Percentiles rank a stretch among this genome's conserved stretches.
Conservation (phyloP, 192 early-diverging fungal genomes). For the Backusella circina region DNA sequence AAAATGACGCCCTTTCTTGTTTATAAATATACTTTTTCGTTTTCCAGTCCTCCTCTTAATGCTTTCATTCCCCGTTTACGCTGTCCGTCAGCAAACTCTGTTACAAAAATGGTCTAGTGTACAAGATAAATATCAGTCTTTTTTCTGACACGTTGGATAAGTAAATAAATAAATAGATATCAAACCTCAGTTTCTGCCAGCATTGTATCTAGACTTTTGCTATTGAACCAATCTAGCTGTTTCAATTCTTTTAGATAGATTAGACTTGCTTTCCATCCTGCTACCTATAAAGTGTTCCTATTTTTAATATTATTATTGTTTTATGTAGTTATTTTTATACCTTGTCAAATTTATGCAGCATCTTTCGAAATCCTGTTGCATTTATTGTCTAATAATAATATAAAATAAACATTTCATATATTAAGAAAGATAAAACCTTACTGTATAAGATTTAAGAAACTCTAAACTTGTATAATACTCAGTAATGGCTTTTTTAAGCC, state of each 20-base stretch:
- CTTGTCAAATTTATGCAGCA: constrained; percentile 76
- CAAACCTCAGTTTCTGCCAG: constrained; percentile 57
- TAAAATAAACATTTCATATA: not conserved
- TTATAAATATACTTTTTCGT: constrained; percentile 14
- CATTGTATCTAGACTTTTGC: constrained; percentile 50
- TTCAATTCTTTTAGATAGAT: constrained; percentile 43
- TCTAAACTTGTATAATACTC: constrained; percentile 73
- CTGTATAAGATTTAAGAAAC: constrained; percentile 66
- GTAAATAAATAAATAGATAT: not conserved
- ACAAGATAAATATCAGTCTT: not conserved
- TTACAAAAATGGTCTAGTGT: constrained; percentile 51
- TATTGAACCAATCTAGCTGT: constrained; percentile 55
- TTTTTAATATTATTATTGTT: not conserved
- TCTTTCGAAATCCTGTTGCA: constrained; percentile 64
- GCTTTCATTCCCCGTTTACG: constrained; percentile 62
- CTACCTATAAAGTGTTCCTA: constrained; percentile 25
- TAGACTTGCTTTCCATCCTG: constrained; percentile 45
- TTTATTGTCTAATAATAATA: constrained; percentile 34
- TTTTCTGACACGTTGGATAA: not conserved
- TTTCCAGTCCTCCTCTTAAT: constrained; percentile 50
- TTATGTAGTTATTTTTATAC: constrained; percentile 8
- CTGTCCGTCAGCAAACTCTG: constrained; percentile 60
- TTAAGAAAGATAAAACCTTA: not conserved
- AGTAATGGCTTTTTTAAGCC: constrained; percentile 66
- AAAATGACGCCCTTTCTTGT: not conserved